Evolutionary conservation across 345 rosid species (phyloP), one percentile per base, ranked within the genome.

Genomic region (Eucalyptus sideroxylon): DNA sequence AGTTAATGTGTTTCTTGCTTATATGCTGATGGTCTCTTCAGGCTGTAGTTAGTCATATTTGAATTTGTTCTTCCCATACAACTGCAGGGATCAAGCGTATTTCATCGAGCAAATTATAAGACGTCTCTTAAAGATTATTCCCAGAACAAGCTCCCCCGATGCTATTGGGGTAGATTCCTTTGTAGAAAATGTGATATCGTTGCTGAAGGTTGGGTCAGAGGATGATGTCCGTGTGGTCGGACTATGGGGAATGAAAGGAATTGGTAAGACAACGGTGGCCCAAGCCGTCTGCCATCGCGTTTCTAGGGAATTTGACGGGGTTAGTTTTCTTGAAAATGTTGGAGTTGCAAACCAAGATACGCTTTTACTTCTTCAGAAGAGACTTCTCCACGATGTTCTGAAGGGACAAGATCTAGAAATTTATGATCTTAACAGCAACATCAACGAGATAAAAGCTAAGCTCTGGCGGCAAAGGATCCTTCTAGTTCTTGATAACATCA

Each of bases 251-350:
- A 60, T 55, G 2, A 17, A 86, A 83, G 91, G 91, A 44, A 88
- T 88, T 24, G 91, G 91, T 30, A 90, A 90, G 88, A 88, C 89
- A 49, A 88, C 27, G 5, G 30, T 90, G 89, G 90, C 91, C 59
- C 3, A 60, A 67, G 65, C 50, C 4, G 10, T 89, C 23, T 87
- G 26, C 49, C 37, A 83, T 31, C 77, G 42, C 1, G 14, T 69
- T 21, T 67, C 30, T 42, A 19, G 50, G 16, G 34, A 89, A 53
- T 89, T 89, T 77, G 91, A 89, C 2, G 91, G 45, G 12, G 31
- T 87, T 42, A 65, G 91, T 86, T 89, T 89, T 60, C 49, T 45
- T 4, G 49, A 45, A 45, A 45, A 45, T 45, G 49, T 45, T 45
- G 49, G 49, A 45, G 49, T 45, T 56, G 83, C 51, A 1, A 55